A percentile compares a stretch with the other conserved stretches of the same genome.
phyloP scores from a whole-genome alignment of 345 rosid genomes.

The Populus ilicifolia region DNA sequence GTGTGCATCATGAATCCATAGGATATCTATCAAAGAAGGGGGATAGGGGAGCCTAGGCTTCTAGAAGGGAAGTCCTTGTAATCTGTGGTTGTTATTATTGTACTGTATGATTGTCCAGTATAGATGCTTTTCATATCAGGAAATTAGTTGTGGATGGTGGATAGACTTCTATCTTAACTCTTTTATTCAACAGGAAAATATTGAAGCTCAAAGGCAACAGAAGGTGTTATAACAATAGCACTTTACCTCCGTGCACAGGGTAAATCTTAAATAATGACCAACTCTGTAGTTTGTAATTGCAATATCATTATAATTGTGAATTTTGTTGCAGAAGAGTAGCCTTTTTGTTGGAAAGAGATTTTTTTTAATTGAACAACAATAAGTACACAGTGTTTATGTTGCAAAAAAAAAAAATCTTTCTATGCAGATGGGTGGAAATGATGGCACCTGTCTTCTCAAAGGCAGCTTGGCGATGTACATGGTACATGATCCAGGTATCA shows the following conservation, averaged over 20 bases:
- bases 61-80: background rate
- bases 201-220: constrained; percentile 77
- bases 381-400: background rate
- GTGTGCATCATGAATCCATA: background rate
- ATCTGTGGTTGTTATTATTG: background rate
- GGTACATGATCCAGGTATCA: constrained; percentile 94
- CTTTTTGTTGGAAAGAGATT: background rate
- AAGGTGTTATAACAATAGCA: constrained; percentile 62
- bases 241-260: constrained; percentile 91
- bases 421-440: constrained; percentile 91
- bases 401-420: constrained; percentile 3
- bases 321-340: background rate
- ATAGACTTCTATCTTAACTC: background rate
- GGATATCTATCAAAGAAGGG: background rate
- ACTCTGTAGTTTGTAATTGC: background rate
- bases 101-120: background rate
- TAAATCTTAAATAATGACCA: constrained; percentile 15
- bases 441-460: constrained; percentile 97
- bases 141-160: background rate
- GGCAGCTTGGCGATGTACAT: constrained; percentile 84
- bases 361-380: background rate
- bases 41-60: background rate
- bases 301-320: background rate
- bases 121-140: background rate
- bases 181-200: constrained; percentile 46